Evolutionary conservation across 441 rosid genomes (phyloP), one percentile per base, ranked within the genome.

Genomic region (Erodium trifolium): DNA sequence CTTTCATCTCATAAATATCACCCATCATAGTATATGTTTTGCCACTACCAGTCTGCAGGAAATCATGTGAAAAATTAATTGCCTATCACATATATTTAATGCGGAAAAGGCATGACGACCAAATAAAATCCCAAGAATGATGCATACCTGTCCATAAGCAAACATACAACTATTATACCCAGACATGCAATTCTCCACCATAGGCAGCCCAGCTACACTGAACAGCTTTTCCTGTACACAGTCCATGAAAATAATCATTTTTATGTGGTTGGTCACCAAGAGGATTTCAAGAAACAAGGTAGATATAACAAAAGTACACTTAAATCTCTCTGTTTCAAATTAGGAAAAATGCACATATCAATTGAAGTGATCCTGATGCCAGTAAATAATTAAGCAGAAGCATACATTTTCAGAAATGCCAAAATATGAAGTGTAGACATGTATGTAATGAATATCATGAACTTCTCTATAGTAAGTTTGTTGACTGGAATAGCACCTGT

Each of bases 131-230:
- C 29, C 64, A 23, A 23, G 64, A 10, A 60, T 23, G 64, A 60
- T 12, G 19, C 64, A 23, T 60, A 95, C 99, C 99, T 92, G 98
- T 34, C 99, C 96, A 76, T 92, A 95, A 5, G 98, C 98, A 82
- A 95, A 95, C 84, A 95, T 90, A 75, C 98, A 95, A 76, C 99
- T 90, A 67, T 95, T 92, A 78, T 95, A 95, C 63, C 98, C 99
- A 74, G 98, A 89, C 86, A 95, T 78, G 81, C 99, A 95, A 71
- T 92, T 95, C 83, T 95, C 99, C 63, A 90, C 96, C 97, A 92
- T 92, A 60, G 93, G 96, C 70, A 92, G 86, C 72, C 93, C 92
- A 18, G 91, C 91, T 87, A 88, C 87, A 76, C 95, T 82, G 63
- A 95, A 92, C 67, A 95, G 91, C 75, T 82, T 84, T 68, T 90